A percentile compares a stretch with the other conserved stretches of the same genome.
phyloP scores from a whole-genome alignment of 1,284 basidiomycete species.

The Ustilago cynodontis region DNA sequence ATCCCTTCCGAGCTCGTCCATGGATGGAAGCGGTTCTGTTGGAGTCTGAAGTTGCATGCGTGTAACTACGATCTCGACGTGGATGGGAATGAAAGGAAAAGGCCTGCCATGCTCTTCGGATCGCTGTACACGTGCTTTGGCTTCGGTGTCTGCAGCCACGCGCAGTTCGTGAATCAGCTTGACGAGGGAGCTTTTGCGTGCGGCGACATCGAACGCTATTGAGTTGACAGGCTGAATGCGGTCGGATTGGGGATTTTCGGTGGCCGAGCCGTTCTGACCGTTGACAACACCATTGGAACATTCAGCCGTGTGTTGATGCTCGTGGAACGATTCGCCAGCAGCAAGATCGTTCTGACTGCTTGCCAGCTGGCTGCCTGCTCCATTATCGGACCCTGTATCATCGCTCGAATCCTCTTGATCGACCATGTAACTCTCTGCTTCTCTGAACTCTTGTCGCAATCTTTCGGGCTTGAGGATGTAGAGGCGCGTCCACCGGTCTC shows the following conservation, averaged over 20 bases:
- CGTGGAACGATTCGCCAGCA: slow-evolving; percentile 13
- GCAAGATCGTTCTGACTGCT: slow-evolving; percentile 9
- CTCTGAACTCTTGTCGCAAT: slow-evolving; percentile 56
- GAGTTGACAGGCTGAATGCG: not conserved
- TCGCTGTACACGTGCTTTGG: slow-evolving; percentile 25
- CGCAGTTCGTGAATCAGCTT: slow-evolving; percentile 42
- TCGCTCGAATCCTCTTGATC: slow-evolving; percentile 16
- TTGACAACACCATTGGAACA: slow-evolving; percentile 1
- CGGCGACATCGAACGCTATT: slow-evolving; percentile 43
- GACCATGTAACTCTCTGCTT: slow-evolving; percentile 57
- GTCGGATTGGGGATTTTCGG: not conserved
- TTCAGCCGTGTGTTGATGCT: slow-evolving; percentile 18
- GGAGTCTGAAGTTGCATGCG: slow-evolving; percentile 42
- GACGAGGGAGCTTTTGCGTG: slow-evolving; percentile 48
- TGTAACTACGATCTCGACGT: slow-evolving; percentile 49
- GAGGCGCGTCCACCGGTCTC: slow-evolving; percentile 50
- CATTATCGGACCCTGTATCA: slow-evolving; percentile 27
- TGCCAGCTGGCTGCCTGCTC: not conserved
- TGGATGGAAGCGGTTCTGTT: slow-evolving; percentile 17
- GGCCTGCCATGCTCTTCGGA: slow-evolving; percentile 25
- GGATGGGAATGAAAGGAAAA: slow-evolving; percentile 23
- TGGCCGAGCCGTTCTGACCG: not conserved
- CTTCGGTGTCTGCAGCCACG: slow-evolving; percentile 36
- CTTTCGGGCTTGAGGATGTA: slow-evolving; percentile 48
- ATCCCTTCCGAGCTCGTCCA: not conserved